Conservation (phyloP, 495 filamentous ascomycete species). For the Penicillium goetzii region DNA sequence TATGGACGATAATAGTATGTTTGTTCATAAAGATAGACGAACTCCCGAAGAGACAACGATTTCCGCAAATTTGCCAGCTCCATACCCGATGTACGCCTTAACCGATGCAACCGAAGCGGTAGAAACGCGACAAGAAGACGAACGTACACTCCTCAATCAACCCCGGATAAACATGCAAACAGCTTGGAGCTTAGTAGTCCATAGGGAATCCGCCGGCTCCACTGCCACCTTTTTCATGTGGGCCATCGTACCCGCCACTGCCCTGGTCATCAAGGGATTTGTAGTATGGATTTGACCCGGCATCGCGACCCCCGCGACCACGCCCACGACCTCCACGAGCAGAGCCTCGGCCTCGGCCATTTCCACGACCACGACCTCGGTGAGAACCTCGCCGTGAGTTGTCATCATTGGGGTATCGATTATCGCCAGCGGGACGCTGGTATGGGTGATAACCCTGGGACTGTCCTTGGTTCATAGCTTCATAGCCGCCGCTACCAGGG, state of each 20-base stretch:
- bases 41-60: neutral
- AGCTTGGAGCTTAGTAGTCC: conserved; percentile 42
- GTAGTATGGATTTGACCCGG: conserved; percentile 41
- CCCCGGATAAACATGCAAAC: neutral
- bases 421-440: conserved; percentile 28
- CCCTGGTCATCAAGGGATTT: conserved; percentile 46
- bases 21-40: neutral
- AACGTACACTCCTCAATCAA: neutral
- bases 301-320: conserved; percentile 40
- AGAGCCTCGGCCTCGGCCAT: conserved; percentile 47
- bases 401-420: conserved; percentile 34
- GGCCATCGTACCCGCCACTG: conserved; percentile 34
- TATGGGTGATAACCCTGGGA: conserved; percentile 27
- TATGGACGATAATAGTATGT: neutral
- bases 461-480: conserved; percentile 21
- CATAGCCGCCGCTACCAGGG: conserved; percentile 21
- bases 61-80: neutral
- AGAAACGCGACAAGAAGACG: neutral
- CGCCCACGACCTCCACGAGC: conserved; percentile 47
- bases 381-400: conserved; percentile 45
- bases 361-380: conserved; percentile 53
- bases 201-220: conserved; percentile 36
- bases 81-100: neutral
- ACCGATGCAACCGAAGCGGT: neutral
- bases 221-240: conserved; percentile 36